Evolutionary conservation across 441 rosid species (phyloP).

Genomic region (Syzygium malaccense): DNA sequence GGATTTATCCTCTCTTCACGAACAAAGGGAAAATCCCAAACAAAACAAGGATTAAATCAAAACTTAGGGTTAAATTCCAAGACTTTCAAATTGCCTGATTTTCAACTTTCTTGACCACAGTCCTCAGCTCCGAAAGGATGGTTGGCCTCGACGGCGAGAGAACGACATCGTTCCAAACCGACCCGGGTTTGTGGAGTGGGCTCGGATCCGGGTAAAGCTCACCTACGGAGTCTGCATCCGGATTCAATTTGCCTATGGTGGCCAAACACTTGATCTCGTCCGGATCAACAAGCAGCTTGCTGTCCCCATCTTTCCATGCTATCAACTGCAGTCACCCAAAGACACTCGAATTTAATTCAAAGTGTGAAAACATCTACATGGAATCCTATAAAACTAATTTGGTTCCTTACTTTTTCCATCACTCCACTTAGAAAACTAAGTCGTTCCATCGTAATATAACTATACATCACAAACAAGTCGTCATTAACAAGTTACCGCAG

Average conservation of each 20-base stretch:
- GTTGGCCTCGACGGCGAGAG: constrained; percentile 38
- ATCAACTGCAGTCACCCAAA: constrained; percentile 38
- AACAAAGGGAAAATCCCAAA: neutral
- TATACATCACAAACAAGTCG: neutral
- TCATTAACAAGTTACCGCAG: constrained; percentile 27
- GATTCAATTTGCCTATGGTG: constrained; percentile 31
- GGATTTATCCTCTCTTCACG: neutral
- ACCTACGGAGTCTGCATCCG: constrained; percentile 51
- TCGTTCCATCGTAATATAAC: neutral
- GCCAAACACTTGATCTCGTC: constrained; percentile 43
- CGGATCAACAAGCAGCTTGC: constrained; percentile 52
- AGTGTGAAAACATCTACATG: neutral
- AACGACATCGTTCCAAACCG: constrained; percentile 60
- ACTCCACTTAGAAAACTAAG: neutral
- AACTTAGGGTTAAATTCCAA: neutral
- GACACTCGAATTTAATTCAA: neutral
- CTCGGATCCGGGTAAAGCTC: constrained; percentile 46
- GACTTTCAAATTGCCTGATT: neutral
- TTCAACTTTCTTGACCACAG: constrained; percentile 37
- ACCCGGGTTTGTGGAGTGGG: constrained; percentile 34
- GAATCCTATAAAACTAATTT: neutral
- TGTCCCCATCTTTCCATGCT: constrained; percentile 64
- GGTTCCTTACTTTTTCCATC: neutral
- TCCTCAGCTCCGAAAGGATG: constrained; percentile 37
- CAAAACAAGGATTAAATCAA: neutral